Base-by-base conservation (phyloP, 139 green algal genomes). In the Chlorella vulgaris region DNA sequence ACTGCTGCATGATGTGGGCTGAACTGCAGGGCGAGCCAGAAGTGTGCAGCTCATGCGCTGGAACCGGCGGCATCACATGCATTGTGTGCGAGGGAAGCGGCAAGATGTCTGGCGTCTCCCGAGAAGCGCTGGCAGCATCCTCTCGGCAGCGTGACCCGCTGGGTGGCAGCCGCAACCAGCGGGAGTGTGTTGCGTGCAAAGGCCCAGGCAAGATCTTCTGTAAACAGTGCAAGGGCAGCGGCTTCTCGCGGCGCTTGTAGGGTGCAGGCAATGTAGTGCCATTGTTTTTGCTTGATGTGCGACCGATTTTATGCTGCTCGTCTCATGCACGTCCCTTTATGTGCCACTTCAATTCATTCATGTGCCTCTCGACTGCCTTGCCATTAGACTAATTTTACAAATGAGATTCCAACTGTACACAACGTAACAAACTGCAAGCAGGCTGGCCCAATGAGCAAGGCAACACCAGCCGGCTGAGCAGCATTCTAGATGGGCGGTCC, bases 81-180 rank as follows among this genome's bases (percentile, higher is more conserved):
- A 89, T 90, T 83, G 86, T 84, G 3, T 90, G 86, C 63, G 47
- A 83, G 38, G 86, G 86, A 22, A 79, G 31, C 7, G 80, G 85
- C 55, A 81, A 68, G 26, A 83, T 85, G 80, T 33, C n/a, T 13
- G 62, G 78, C 13, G 38, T 51, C 26, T 55, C 39, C 15, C 63
- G 38, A 36, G 63, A 69, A 28, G 78, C 74, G 39, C 28, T 78
- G 65, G 65, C 66, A 31, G 36, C 63, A 51, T 22, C 61, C 38
- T 31, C 78, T 36, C 19, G 38, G 28, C 38, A 62, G 24, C 35
- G 65, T 18, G 42, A 58, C 35, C 24, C 38, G 15, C n/a, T 73
- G 36, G 35, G 65, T 33, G 36, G 43, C 33, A 84, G 58, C 28
- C n/a, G 39, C 43, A 77, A 39, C 39, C 69, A 66, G n/a, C 62